These are phyloP conservation scores for Hygrophoropsis aurantiaca DNA, from an alignment of 768 basidiomycete species.

Conservation along the genomic window DNA sequence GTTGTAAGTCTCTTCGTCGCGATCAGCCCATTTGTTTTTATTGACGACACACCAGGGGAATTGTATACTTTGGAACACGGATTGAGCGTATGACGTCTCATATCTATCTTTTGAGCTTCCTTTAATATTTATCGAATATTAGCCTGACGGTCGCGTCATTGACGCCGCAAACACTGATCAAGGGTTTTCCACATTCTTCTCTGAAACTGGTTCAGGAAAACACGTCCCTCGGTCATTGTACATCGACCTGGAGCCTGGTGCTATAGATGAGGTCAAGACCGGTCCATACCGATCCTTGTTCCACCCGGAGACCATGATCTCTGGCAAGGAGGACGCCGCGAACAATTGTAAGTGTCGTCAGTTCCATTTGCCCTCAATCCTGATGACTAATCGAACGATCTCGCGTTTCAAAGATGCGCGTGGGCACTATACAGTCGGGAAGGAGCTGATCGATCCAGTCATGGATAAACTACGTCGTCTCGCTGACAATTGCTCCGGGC, in stretches of 20 bases:
- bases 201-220: slow-evolving; percentile 90
- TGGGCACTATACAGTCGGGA: slow-evolving; percentile 98
- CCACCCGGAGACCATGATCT: slow-evolving; percentile 96
- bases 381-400: slow-evolving; percentile 13
- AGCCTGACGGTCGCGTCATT: slow-evolving; percentile 91
- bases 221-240: slow-evolving; percentile 96
- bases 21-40: slow-evolving; percentile 11
- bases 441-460: slow-evolving; percentile 95
- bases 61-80: slow-evolving; percentile 98
- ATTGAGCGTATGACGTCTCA: slow-evolving; percentile 68
- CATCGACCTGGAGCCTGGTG: slow-evolving; percentile 93
- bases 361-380: neutral
- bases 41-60: slow-evolving; percentile 64
- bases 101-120: slow-evolving; percentile 3
- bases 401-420: slow-evolving; percentile 71
- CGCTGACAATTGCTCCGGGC: slow-evolving; percentile 95
- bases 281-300: slow-evolving; percentile 93
- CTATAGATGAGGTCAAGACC: slow-evolving; percentile 91
- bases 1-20: slow-evolving; percentile 60
- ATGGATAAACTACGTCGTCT: slow-evolving; percentile 97
- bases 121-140: neutral
- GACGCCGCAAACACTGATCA: slow-evolving; percentile 71
- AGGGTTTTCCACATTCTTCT: slow-evolving; percentile 98
- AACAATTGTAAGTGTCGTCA: slow-evolving; percentile 83
- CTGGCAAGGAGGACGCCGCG: slow-evolving; percentile 98